A percentile compares a stretch with the other conserved stretches of the same genome.
Conservation (phyloP, 139 green algal species). For the Picochlorum sp. region DNA sequence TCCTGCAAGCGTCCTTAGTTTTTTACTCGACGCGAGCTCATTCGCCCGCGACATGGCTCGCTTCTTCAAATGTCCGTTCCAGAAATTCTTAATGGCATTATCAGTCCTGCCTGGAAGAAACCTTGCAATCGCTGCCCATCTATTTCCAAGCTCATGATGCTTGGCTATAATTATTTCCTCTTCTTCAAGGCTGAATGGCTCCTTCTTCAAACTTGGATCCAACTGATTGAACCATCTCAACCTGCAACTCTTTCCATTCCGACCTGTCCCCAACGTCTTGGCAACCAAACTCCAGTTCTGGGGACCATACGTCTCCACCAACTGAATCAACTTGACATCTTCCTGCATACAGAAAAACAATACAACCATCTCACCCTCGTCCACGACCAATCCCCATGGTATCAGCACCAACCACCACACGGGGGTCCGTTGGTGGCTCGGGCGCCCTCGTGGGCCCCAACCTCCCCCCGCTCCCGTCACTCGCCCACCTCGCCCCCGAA, state of each 20-base stretch:
- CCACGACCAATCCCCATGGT: not conserved
- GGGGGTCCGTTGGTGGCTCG: no score
- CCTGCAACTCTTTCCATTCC: conserved; percentile 76
- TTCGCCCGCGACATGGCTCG: not conserved
- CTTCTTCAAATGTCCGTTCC: conserved; percentile 47
- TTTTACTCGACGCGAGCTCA: conserved; percentile 19
- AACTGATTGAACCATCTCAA: conserved; percentile 76
- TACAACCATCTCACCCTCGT: not conserved
- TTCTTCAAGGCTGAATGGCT: conserved; percentile 57
- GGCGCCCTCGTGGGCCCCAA: not conserved
- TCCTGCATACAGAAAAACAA: conserved; percentile 18
- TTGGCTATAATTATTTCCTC: conserved; percentile 39
- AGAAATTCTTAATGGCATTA: conserved; percentile 85
- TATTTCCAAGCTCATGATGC: conserved; percentile 37
- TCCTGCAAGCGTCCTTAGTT: conserved; percentile 17
- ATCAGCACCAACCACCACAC: no score
- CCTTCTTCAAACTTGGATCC: conserved; percentile 54
- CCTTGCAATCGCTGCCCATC: conserved; percentile 63
- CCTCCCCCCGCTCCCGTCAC: not conserved
- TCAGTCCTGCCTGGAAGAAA: conserved; percentile 63
- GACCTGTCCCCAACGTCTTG: conserved; percentile 42
- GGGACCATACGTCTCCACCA: conserved; percentile 35
- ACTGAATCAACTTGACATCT: conserved; percentile 32
- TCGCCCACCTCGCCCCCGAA: not conserved
- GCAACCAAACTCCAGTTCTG: conserved; percentile 43